Evolutionary conservation across 2,329 filamentous ascomycete species (phyloP), one percentile per base, ranked within the genome.

Genomic region (Aspergillus arachidicola): DNA sequence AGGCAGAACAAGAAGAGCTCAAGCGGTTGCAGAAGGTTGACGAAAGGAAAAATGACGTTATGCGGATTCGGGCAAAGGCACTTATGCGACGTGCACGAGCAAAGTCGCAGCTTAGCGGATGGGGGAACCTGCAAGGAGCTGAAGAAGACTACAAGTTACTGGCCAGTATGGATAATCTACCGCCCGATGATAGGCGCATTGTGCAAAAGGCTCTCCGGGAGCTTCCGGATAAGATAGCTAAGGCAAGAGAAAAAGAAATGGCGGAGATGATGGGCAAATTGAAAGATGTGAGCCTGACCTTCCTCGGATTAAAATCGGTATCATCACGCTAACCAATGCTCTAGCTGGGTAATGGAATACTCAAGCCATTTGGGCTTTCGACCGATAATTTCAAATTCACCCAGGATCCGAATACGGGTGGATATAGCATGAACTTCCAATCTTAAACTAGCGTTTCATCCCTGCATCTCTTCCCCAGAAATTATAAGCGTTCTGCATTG

Each of bases 221-320:
- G 26, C 79, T 98, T 45, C 92, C 92, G 1, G 81, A 85, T 1
- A 84, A 85, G 65, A 85, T 93, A 57, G 91, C 94, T 67, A 86
- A 86, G 21, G 93, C 94, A 1, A 92, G 93, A 79, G 90, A 97
- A 73, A 86, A 85, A 69, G 95, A 99, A 79, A 92, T 95, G 86
- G 89, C 86, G 3, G 94, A 99, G 80, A 97, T 98, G 93, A 96
- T 97, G 93, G 92, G 91, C 21, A 97, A 98, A 81, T 80, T 99
- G 71, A 97, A 96, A 75, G 89, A 90, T 70, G 87, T 88, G 68
- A 80, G 86, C 83, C 57, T 38, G 57, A 19, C 19, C 21, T 38
- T 3, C 55, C 38, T 59, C 7, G 2, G 9, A 3, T 36, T 32
- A 3, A 43, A 26, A 6, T 23, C 26, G 19, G 6, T 14, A 14